These are phyloP conservation scores for Atalantia buxifolia DNA, from an alignment of 345 rosid genomes.

Conservation along the genomic window DNA sequence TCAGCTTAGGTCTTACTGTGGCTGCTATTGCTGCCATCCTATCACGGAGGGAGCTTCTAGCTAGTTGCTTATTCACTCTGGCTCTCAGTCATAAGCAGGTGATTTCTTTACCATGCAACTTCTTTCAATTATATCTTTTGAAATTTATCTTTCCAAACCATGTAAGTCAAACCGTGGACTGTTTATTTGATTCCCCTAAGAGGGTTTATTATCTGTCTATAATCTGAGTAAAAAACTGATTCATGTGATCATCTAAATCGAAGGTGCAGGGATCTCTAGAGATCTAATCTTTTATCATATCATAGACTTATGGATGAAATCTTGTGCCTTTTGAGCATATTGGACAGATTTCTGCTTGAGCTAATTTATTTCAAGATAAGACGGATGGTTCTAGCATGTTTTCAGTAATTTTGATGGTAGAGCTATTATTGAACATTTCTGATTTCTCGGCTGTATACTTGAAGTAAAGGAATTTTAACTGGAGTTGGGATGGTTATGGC, in stretches of 20 bases:
- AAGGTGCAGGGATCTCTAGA: not conserved
- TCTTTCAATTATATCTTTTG: not conserved
- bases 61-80: conserved; percentile 62
- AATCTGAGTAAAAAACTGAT: not conserved
- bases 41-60: conserved; percentile 55
- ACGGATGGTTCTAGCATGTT: not conserved
- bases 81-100: conserved; percentile 99
- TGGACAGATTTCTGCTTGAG: not conserved
- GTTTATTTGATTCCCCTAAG: not conserved
- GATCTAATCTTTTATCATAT: not conserved
- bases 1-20: conserved; percentile 83
- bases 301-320: not conserved
- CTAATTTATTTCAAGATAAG: not conserved
- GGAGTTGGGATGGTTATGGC: not conserved
- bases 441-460: not conserved
- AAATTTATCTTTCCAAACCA: not conserved
- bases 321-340: not conserved
- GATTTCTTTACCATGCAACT: conserved; percentile 1
- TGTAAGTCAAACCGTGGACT: not conserved
- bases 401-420: not conserved
- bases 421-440: not conserved
- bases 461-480: not conserved
- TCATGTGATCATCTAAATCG: not conserved
- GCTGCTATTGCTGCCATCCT: conserved; percentile 85
- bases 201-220: not conserved